Evolutionary conservation across 2,329 filamentous ascomycete species (phyloP).

Genomic region (Monosporascus ibericus): DNA sequence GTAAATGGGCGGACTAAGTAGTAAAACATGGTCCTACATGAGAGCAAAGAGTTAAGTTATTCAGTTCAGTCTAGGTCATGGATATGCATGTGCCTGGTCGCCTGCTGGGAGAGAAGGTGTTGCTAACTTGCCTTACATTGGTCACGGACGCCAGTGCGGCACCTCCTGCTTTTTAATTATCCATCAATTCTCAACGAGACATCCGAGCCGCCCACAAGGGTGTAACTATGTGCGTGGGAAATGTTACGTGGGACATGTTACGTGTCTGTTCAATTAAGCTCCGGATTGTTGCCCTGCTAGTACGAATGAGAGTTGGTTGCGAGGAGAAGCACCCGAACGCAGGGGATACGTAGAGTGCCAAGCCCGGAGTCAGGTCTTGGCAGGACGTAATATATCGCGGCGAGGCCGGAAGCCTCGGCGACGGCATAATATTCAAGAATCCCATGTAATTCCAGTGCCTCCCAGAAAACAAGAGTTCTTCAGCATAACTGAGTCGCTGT

Average conservation of each 20-base stretch:
- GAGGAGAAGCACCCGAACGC: slow-evolving; percentile 32
- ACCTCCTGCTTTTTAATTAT: slow-evolving; percentile 42
- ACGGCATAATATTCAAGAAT: slow-evolving; percentile 40
- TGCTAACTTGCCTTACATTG: slow-evolving; percentile 42
- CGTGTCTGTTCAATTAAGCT: slow-evolving; percentile 44
- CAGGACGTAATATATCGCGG: slow-evolving; percentile 43
- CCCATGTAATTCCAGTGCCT: slow-evolving; percentile 40
- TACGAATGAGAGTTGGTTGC: slow-evolving; percentile 33
- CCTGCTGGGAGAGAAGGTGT: slow-evolving; percentile 38
- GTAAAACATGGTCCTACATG: no score
- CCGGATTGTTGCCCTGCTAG: slow-evolving; percentile 40
- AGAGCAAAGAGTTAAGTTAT: no score
- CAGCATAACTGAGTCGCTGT: slow-evolving; percentile 31
- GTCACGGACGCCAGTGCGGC: slow-evolving; percentile 49
- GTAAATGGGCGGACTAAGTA: no score
- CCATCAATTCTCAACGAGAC: slow-evolving; percentile 51
- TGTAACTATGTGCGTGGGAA: slow-evolving; percentile 49
- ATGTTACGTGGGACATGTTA: slow-evolving; percentile 42
- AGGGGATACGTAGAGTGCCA: slow-evolving; percentile 30
- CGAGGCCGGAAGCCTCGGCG: slow-evolving; percentile 37
- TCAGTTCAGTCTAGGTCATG: slow-evolving; percentile 41
- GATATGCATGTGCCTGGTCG: slow-evolving; percentile 44
- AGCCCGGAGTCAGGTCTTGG: slow-evolving; percentile 42
- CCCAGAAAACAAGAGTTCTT: slow-evolving; percentile 33
- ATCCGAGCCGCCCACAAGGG: slow-evolving; percentile 48